A percentile compares a stretch with the other conserved stretches of the same genome.
Evolutionary conservation across 2,329 filamentous ascomycete genomes (phyloP).

Genomic region (Hortaea sp.): DNA sequence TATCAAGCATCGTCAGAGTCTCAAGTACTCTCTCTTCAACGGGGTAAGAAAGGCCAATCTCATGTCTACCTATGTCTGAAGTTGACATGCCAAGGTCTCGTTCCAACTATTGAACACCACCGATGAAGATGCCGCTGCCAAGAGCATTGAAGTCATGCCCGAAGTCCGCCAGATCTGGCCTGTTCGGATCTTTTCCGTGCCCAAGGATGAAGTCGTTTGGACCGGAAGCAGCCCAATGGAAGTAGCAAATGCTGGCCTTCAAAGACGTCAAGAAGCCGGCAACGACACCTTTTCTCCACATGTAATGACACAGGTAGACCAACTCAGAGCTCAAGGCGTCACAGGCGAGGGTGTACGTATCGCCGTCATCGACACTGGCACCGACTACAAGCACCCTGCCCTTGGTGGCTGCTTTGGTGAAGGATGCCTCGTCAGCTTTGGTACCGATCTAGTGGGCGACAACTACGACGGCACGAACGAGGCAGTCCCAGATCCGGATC

Average conservation of each 20-base stretch:
- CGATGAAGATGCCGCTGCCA: conserved; percentile 10
- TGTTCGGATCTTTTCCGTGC: conserved; percentile 12
- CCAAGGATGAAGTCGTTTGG: conserved; percentile 10
- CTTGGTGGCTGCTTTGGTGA: conserved; percentile 55
- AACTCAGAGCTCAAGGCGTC: conserved; percentile 34
- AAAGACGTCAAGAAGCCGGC: conserved; percentile 9
- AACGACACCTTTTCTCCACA: conserved; percentile 22
- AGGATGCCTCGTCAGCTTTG: conserved; percentile 48
- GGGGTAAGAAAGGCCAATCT: not conserved
- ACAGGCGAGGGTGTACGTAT: conserved; percentile 38
- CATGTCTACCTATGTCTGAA: not conserved
- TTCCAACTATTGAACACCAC: conserved; percentile 12
- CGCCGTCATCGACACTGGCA: conserved; percentile 34
- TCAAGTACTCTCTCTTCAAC: not conserved
- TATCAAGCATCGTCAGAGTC: not conserved
- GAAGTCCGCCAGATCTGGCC: conserved; percentile 15
- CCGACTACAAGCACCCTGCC: conserved; percentile 54
- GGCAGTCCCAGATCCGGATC: conserved; percentile 40
- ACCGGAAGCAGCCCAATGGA: conserved; percentile 6
- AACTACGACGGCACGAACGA: conserved; percentile 25
- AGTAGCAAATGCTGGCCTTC: conserved; percentile 5
- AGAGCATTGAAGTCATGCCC: conserved; percentile 12
- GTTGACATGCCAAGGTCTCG: conserved; percentile 4
- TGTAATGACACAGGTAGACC: conserved; percentile 25
- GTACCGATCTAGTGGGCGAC: conserved; percentile 50